A percentile compares a stretch with the other conserved stretches of the same genome.
Evolutionary conservation across 768 basidiomycete species (phyloP).

Genomic region (Leucosporidium scottii): DNA sequence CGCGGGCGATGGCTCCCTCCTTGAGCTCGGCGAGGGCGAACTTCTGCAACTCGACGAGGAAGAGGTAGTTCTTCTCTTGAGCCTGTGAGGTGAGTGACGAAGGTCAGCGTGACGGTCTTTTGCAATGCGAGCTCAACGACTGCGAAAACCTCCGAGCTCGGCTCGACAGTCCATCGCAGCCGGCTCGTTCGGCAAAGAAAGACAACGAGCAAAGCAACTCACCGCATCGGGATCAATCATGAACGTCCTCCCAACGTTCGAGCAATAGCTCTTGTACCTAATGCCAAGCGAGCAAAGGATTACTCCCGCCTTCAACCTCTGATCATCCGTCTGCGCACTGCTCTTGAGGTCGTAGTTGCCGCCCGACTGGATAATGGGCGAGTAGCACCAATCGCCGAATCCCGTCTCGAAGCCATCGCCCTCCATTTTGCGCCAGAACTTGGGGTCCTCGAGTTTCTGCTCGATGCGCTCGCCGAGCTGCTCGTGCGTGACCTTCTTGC

Average conservation of each 20-base stretch:
- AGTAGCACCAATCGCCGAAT: conserved; percentile 87
- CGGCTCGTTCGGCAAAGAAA: not conserved
- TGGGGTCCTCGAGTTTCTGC: conserved; percentile 84
- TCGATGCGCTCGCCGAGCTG: conserved; percentile 79
- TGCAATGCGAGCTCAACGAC: no score
- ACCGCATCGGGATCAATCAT: conserved; percentile 90
- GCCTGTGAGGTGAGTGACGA: conserved; percentile 49
- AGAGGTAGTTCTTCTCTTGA: conserved; percentile 80
- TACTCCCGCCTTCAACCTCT: conserved; percentile 77
- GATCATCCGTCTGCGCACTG: conserved; percentile 74
- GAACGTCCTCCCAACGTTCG: conserved; percentile 86
- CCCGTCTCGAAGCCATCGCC: conserved; percentile 74
- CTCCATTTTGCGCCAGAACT: conserved; percentile 72
- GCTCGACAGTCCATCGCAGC: no score
- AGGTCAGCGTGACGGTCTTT: not conserved
- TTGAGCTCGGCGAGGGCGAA: conserved; percentile 69
- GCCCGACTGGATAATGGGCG: conserved; percentile 90
- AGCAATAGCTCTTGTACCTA: conserved; percentile 86
- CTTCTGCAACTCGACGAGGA: conserved; percentile 67
- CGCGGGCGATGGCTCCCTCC: conserved; percentile 66
- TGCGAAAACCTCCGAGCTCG: no score
- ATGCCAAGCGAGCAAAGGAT: conserved; percentile 80
- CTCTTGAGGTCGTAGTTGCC: conserved; percentile 84
- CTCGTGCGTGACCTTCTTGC: conserved; percentile 84
- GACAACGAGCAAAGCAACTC: not conserved